Conservation (phyloP, 257 asterid species). For the Rehmannia glutinosa region DNA sequence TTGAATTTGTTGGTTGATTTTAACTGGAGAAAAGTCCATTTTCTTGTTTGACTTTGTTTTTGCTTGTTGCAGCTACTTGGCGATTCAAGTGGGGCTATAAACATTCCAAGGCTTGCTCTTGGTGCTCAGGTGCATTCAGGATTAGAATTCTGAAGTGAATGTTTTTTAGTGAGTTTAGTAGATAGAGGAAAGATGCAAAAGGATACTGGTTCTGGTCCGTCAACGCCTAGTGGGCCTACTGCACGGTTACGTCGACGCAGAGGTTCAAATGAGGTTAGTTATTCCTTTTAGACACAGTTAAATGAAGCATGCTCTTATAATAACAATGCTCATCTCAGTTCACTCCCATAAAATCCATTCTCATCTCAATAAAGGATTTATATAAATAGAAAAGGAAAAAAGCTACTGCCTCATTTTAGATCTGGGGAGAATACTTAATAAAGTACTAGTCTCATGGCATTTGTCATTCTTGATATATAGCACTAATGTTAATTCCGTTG, state of each 20-base stretch:
- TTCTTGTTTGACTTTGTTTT: slow-evolving; percentile 20
- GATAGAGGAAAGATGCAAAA: slow-evolving; percentile 56
- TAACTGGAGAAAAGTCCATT: neutral
- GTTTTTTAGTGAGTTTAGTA: slow-evolving; percentile 9
- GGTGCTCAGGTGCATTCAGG: neutral
- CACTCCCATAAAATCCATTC: neutral
- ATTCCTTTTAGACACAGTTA: neutral
- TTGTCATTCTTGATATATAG: slow-evolving; percentile 5
- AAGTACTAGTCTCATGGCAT: neutral
- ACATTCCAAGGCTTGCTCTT: slow-evolving; percentile 3
- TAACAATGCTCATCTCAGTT: neutral
- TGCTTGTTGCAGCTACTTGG: slow-evolving; percentile 22
- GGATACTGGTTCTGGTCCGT: slow-evolving; percentile 60
- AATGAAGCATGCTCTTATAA: neutral
- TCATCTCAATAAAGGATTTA: neutral
- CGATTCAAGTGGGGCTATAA: slow-evolving; percentile 15
- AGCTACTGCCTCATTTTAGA: neutral
- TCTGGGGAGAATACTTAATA: slow-evolving; percentile 2
- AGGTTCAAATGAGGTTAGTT: slow-evolving; percentile 86
- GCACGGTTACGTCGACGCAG: slow-evolving; percentile 79
- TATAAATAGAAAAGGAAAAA: neutral
- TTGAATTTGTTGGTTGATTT: neutral
- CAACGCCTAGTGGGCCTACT: slow-evolving; percentile 48
- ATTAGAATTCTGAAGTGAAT: neutral
- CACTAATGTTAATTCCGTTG: neutral